Evolutionary conservation across 2,329 filamentous ascomycete genomes (phyloP), one percentile per base, ranked within the genome.

Genomic region (Colletotrichum simmondsii): DNA sequence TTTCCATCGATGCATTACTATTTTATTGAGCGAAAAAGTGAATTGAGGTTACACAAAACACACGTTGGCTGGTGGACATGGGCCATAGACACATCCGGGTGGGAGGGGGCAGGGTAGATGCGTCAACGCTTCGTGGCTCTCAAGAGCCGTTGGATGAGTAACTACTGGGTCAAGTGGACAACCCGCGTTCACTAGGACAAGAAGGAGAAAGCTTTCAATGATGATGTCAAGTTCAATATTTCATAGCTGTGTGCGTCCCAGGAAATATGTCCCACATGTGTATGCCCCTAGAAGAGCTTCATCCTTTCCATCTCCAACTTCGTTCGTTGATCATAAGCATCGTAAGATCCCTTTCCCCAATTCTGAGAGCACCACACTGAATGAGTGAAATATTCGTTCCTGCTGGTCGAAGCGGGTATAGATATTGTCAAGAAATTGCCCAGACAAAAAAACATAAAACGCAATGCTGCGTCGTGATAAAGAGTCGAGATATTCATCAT

Each of bases 21-120:
- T 59, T 63, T 64, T 54, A 63, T 46, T 52, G 26, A 69, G 59
- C 53, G 65, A 59, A 68, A 68, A 49, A 69, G 53, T 49, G 59
- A 35, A 52, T 35, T 24, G 53, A 53, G 52, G n/a, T 49, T 46
- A 26, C 53, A 52, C 16, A 46, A 26, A 53, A 62, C 19, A 22
- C 42, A 49, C 37, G 22, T 63, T 19, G 58, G 56, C 49, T 19
- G n/a, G 26, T 32, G 58, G 58, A 6, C 65, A 49, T 49, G 19
- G 42, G 19, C 42, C 37, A 42, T 42, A 42, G 37, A 22, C 42
- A 49, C 42, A 49, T 49, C 42, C 19, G n/a, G n/a, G 10, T 19
- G 14, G 3, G n/a, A n/a, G 19, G 42, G 42, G 19, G 19, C 19
- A 10, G n/a, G 42, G 42, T n/a, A 49, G 42, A 49, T 49, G 42